Base-by-base conservation (phyloP, 2,329 filamentous ascomycete genomes). In the Coniella lustricola region DNA sequence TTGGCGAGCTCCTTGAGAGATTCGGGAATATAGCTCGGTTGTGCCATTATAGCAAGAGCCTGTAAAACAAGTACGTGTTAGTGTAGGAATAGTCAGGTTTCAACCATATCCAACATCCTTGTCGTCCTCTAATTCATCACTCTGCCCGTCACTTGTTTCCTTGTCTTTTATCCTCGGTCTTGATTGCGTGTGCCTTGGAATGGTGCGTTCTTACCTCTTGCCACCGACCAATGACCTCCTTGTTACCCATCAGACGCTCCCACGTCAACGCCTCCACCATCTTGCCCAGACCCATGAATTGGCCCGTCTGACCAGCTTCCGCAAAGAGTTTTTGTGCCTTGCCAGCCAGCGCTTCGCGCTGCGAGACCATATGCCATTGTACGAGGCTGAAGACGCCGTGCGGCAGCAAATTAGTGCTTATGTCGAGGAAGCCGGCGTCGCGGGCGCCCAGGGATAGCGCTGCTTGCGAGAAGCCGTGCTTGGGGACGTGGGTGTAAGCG, bases 31-130 rank as follows among this genome's bases (percentile, higher is more conserved):
- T 91, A 85, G 52, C 76, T 79, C 0, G 89, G 87, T 50, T 94
- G 83, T 4, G 90, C 89, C 87, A 96, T 95, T 53, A 95, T 73
- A 3, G 88, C 90, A 3, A 97, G 75, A 38, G 91, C 93, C 85
- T 93, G 52, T 45, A 8, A 4, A 20, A 9, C 12, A 21, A 9
- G 8, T 13, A 10, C 29, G 3, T 21, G 45, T 53, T 17, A 53
- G 50, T 35, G 35, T 39, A 14, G 25, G 10, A 29, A 29, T 10
- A 29, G 10, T 29, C 25, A 29, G 10, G 25, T 29, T n/a, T 29
- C 25, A 29, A 10, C 10, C 10, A 29, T 29, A 29, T 5, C 25
- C 10, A 29, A 29, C 25, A 29, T 39, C 17, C 7, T 40, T 17
- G 13, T 39, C 18, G n/a, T n/a, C n/a, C n/a, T n/a, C n/a, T n/a